These are phyloP conservation scores for Claviceps sp. DNA, from an alignment of 2,329 filamentous ascomycete genomes.

Conservation along the genomic window DNA sequence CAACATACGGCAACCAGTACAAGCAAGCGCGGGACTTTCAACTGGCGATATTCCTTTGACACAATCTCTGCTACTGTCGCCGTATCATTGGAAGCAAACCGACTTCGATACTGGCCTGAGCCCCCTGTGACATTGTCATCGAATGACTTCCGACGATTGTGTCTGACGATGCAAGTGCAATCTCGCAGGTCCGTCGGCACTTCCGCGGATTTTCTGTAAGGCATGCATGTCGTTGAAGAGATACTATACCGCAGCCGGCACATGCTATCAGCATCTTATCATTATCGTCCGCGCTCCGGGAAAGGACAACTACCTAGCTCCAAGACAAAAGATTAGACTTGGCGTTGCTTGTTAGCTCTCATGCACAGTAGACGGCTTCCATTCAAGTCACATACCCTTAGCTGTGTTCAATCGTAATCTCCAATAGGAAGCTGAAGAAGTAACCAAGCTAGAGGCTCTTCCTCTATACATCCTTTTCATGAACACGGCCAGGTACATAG, in stretches of 20 bases:
- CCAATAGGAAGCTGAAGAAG: neutral
- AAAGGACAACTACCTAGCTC: no score
- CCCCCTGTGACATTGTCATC: neutral
- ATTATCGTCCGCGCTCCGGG: no score
- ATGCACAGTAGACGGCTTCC: neutral
- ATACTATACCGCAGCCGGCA: no score
- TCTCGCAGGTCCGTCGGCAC: neutral
- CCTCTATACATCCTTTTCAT: no score
- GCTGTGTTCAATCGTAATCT: neutral
- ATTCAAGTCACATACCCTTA: neutral
- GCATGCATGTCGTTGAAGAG: neutral
- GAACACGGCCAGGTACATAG: no score
- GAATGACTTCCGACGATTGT: neutral
- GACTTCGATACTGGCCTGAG: neutral
- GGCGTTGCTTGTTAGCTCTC: neutral
- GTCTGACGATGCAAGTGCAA: neutral
- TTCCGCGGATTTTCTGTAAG: neutral
- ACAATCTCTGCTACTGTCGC: neutral
- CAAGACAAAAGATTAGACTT: no score
- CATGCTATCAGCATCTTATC: no score
- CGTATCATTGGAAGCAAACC: neutral
- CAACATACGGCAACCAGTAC: neutral
- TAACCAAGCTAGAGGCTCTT: no score
- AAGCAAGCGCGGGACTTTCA: neutral
- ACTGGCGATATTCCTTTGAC: neutral